A percentile compares a stretch with the other conserved stretches of the same genome.
Conservation (phyloP, 106 monocot species). For the Ottelia alismoides region DNA sequence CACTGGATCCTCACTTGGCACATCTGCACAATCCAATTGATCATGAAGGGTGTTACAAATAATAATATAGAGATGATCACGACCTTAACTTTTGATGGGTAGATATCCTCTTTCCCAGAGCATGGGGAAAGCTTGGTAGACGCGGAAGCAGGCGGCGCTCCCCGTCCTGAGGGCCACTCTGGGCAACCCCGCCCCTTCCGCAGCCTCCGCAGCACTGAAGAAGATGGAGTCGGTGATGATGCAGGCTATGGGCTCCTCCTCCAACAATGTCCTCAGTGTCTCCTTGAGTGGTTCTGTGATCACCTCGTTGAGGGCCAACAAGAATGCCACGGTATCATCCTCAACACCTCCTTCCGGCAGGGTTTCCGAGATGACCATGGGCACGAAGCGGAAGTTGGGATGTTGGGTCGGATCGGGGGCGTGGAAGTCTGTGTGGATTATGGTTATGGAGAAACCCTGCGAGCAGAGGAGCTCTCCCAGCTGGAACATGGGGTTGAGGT, state of each 20-base stretch:
- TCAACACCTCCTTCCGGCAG: too few relatives aligned
- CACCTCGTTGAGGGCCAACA: background rate
- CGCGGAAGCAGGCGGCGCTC: background rate
- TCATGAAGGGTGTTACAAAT: too few relatives aligned
- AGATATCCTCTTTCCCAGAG: constrained; percentile 1
- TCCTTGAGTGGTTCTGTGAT: background rate
- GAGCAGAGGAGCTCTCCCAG: too few relatives aligned
- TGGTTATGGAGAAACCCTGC: too few relatives aligned
- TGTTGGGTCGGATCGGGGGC: too few relatives aligned
- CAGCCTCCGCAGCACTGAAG: background rate
- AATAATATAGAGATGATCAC: too few relatives aligned
- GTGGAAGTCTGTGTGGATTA: too few relatives aligned
- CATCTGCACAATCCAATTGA: too few relatives aligned
- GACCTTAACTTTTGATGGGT: background rate
- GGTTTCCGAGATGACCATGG: too few relatives aligned
- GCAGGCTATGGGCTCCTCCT: constrained; percentile 6
- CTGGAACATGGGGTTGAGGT: too few relatives aligned
- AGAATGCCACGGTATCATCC: too few relatives aligned
- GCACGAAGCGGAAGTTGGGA: too few relatives aligned
- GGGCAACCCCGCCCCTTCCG: background rate
- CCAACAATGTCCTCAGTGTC: background rate
- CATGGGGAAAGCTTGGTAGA: background rate
- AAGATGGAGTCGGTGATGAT: constrained; percentile 1
- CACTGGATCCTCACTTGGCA: background rate
- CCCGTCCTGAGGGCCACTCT: constrained; percentile 1